Evolutionary conservation across 768 basidiomycete genomes (phyloP), one percentile per base, ranked within the genome.

Genomic region (Chalciporus piperatus): DNA sequence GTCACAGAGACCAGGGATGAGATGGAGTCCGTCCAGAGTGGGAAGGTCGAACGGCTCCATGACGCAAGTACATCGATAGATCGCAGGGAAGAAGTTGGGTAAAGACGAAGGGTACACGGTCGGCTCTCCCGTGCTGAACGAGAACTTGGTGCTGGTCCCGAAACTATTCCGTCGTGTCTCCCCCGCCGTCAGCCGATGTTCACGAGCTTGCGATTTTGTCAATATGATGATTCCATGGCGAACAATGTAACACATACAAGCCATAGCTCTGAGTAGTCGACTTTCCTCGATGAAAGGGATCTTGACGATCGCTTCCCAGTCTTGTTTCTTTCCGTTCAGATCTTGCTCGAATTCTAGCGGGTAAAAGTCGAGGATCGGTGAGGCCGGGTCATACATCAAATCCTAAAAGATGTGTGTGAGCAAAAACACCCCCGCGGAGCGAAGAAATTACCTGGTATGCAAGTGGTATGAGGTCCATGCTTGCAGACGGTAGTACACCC

Each of bases 281-380:
- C 71, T 59, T 67, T 95, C 84, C 41, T 97, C 85, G 54, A 99
- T 98, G 70, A 99, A 99, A 0, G 97, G 97, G 58, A 99, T 98
- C 73, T 98, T 98, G 48, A 99, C 93, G 45, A 98, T 83, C 0
- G 97, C 96, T 68, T 99, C 97, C 97, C 97, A 99, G 22, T 98
- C 96, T 59, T 89, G 86, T 67, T 94, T 98, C 80, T 99, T 99
- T 28, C 97, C 97, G 59, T 99, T 98, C 64, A 97, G 71, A 72
- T 99, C 97, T 57, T 81, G 84, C 57, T 92, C 93, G 58, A 98
- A 98, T 47, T 93, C 85, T 14, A 76, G 58, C 3, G 97, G 97
- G 67, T 99, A 99, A 74, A 98, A 98, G 64, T 96, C 92, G 43
- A 92, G 66, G 59, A 99, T 97, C 0, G 92, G 81, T 3, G 96